Base-by-base conservation (phyloP, 2,329 filamentous ascomycete species). In the Neonectria magnoliae region DNA sequence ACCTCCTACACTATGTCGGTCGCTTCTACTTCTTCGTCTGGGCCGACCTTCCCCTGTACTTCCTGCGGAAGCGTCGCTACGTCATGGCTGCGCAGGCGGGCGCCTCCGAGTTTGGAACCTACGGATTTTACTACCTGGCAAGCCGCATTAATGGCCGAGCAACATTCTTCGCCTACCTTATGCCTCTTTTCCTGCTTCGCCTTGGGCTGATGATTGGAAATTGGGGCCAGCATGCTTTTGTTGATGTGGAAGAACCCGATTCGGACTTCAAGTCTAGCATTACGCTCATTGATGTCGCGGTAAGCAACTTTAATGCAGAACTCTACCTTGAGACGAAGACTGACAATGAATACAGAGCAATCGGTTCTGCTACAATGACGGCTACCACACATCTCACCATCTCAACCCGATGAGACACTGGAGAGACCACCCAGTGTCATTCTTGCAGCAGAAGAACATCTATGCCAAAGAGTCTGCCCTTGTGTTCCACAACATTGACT, bases 171-270 rank as follows among this genome's bases (percentile, higher is more conserved):
- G 88, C 88, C 0, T 85, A 93, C 29, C 71, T 94, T 1, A 74
- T 93, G 1, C 92, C 92, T 0, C 82, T 94, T 20, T 69, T 86
- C 2, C 77, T 91, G 31, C 84, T 94, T 78, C 85, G 92, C 0
- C 71, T 93, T 18, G 92, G 89, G 0, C 77, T 95, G 67, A 95
- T 94, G 92, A 84, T 92, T 8, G 92, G 92, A 1, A 95, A 95
- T 75, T 95, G 91, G 91, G 92, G 91, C 4, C 92, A 95, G 76
- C 92, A 95, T 76, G 92, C 92, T 1, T 90, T 95, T 68, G 91
- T 95, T 7, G 92, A 95, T 71, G 87, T 90, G 20, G 81, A 88
- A 13, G 89, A 93, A 69, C 92, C 92, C 0, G 87, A 92, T 72
- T 94, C 91, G 0, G 92, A 95, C 74, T 94, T 90, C 72, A 84